Conservation (phyloP, 2,329 filamentous ascomycete species). For the Botrytis tulipae region DNA sequence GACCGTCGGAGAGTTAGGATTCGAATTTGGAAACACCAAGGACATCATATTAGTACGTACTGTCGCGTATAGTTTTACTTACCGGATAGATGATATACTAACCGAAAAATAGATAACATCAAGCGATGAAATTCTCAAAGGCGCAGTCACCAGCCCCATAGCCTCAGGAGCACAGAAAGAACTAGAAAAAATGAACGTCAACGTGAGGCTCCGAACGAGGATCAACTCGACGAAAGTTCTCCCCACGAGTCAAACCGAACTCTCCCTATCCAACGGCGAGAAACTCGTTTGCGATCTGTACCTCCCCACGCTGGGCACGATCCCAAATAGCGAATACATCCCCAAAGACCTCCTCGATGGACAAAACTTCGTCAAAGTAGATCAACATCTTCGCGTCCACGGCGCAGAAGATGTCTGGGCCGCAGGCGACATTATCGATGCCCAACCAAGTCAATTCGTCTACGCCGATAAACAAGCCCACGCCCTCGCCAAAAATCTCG, state of each 20-base stretch:
- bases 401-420: constrained; percentile 40
- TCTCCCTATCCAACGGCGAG: constrained; percentile 48
- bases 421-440: constrained; percentile 32
- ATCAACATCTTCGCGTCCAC: constrained; percentile 51
- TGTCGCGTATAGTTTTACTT: neutral
- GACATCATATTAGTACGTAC: constrained; percentile 31
- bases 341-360: constrained; percentile 46
- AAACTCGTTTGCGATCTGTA: constrained; percentile 54
- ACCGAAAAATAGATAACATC: constrained; percentile 28
- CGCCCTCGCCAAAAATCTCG: constrained; percentile 33
- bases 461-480: constrained; percentile 29
- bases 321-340: constrained; percentile 55
- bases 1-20: constrained; percentile 33
- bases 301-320: constrained; percentile 54
- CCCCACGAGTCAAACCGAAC: constrained; percentile 48
- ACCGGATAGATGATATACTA: neutral
- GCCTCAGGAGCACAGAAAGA: constrained; percentile 44
- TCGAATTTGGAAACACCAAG: constrained; percentile 33
- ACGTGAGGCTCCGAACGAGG: constrained; percentile 45
- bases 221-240: constrained; percentile 42
- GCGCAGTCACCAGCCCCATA: constrained; percentile 23
- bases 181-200: constrained; percentile 54
- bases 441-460: constrained; percentile 30
- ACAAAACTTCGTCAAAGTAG: constrained; percentile 48
- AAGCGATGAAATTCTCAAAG: constrained; percentile 27